A percentile compares a stretch with the other conserved stretches of the same genome.
phyloP scores from a whole-genome alignment of 1,284 basidiomycete species.

The Tranzscheliella williamsii region DNA sequence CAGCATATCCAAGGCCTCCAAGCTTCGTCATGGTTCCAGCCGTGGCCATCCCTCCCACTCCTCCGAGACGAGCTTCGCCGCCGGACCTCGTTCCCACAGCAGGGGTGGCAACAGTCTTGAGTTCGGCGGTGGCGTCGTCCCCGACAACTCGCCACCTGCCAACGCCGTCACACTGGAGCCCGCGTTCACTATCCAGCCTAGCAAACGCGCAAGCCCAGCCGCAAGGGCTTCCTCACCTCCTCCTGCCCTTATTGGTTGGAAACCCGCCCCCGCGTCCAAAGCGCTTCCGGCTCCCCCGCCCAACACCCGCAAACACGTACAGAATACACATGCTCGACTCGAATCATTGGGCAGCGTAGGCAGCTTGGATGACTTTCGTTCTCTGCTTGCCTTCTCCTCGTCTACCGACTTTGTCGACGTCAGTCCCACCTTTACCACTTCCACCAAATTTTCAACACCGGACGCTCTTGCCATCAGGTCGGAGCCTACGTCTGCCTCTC shows the following conservation, averaged over 20 bases:
- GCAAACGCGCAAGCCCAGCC: too few relatives aligned
- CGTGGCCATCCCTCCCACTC: constrained; percentile 6
- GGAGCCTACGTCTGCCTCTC: background rate
- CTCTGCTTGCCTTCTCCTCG: constrained; percentile 17
- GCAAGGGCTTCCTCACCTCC: too few relatives aligned
- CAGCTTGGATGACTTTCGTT: constrained; percentile 34
- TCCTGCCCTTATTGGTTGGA: too few relatives aligned
- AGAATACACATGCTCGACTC: constrained; percentile 5
- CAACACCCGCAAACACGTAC: background rate
- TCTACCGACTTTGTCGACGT: constrained; percentile 10
- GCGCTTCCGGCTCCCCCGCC: background rate
- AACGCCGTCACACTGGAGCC: too few relatives aligned
- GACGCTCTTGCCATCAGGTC: constrained; percentile 1
- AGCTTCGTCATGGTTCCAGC: constrained; percentile 9
- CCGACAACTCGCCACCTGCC: constrained; percentile 17
- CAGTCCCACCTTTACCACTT: constrained; percentile 17
- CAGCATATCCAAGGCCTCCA: constrained; percentile 15
- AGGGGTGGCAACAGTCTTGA: constrained; percentile 18
- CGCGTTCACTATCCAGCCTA: too few relatives aligned
- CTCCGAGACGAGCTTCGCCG: constrained; percentile 26
- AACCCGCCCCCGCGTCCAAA: too few relatives aligned
- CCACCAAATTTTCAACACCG: constrained; percentile 18
- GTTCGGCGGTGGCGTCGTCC: constrained; percentile 33
- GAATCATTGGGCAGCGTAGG: constrained; percentile 13
- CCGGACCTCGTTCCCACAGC: constrained; percentile 23